Conservation (phyloP, 2,329 filamentous ascomycete species). For the Cadophora gregata region DNA sequence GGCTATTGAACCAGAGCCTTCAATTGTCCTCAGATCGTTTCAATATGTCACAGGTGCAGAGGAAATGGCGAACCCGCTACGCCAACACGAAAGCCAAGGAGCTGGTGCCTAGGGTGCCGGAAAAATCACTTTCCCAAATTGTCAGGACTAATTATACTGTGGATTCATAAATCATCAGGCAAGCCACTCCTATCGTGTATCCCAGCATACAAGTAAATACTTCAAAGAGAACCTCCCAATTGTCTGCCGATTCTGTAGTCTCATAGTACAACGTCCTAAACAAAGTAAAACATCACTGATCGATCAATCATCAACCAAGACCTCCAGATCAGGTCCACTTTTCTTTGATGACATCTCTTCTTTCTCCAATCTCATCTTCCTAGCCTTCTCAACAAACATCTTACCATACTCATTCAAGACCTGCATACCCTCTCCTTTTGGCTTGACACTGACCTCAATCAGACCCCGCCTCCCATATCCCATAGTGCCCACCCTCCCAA, state of each 20-base stretch:
- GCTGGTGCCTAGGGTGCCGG: too few species aligned
- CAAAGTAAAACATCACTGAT: too few species aligned
- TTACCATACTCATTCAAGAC: constrained; percentile 9
- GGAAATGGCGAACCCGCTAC: not conserved
- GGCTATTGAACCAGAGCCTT: not conserved
- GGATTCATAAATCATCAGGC: too few species aligned
- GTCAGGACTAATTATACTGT: too few species aligned
- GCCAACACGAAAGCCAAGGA: not conserved
- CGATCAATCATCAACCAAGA: not conserved
- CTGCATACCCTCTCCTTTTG: not conserved
- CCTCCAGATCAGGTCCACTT: too few species aligned
- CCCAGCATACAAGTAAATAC: too few species aligned
- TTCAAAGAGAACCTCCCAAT: too few species aligned
- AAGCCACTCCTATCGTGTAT: too few species aligned
- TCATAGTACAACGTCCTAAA: too few species aligned
- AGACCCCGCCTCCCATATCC: not conserved
- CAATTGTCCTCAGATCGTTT: not conserved
- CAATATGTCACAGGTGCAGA: not conserved
- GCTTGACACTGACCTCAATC: not conserved
- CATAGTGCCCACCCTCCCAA: not conserved
- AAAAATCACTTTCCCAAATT: too few species aligned
- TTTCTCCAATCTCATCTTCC: not conserved
- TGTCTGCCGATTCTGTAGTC: too few species aligned
- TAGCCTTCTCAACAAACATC: not conserved
- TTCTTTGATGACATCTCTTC: too few species aligned